phyloP scores from a whole-genome alignment of 1,284 basidiomycete species.

The Cutaneotrichosporon dermatis region DNA sequence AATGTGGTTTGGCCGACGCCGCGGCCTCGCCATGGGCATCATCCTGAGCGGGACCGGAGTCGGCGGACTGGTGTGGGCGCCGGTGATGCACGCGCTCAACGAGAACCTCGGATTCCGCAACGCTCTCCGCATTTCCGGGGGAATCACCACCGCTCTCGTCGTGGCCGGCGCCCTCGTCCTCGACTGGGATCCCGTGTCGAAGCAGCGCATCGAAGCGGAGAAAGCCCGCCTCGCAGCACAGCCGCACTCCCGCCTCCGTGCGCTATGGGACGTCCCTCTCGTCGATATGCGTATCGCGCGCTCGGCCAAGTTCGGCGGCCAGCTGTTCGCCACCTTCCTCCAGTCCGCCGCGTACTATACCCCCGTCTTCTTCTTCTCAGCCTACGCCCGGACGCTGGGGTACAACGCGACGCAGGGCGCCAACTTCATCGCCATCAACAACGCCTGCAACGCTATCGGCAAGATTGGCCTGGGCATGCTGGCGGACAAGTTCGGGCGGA shows the following conservation, averaged over 20 bases:
- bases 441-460: conserved; percentile 37
- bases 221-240: neutral
- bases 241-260: neutral
- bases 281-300: conserved; percentile 31
- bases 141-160: conserved; percentile 17
- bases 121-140: conserved; percentile 26
- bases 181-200: conserved; percentile 30
- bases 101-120: conserved; percentile 25
- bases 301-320: conserved; percentile 21
- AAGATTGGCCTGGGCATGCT: conserved; percentile 41
- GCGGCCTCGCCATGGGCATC: conserved; percentile 35
- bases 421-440: conserved; percentile 32
- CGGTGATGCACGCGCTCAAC: conserved; percentile 26
- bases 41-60: conserved; percentile 34
- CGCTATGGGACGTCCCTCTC: conserved; percentile 22
- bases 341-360: conserved; percentile 35
- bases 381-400: conserved; percentile 29
- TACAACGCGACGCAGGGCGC: conserved; percentile 23
- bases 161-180: conserved; percentile 14
- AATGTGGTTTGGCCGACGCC: conserved; percentile 26
- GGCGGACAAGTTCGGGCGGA: conserved; percentile 39
- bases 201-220: conserved; percentile 19
- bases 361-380: conserved; percentile 36
- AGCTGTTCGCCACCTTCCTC: conserved; percentile 20
- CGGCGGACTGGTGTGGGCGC: conserved; percentile 33